Conservation (phyloP, 2,329 filamentous ascomycete genomes). For the Trichophyton rubrum region DNA sequence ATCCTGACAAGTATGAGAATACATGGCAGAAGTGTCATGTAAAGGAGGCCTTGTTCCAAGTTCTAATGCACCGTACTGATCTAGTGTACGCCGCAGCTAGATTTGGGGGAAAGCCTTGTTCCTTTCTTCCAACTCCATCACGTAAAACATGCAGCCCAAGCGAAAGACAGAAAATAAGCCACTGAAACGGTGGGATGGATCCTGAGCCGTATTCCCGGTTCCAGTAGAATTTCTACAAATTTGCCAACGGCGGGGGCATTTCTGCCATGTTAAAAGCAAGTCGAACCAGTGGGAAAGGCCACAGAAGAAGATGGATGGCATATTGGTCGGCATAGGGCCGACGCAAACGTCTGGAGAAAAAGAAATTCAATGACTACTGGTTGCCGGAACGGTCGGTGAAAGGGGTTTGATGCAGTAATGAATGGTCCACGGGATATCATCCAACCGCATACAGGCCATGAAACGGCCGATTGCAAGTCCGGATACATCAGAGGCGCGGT, state of each 20-base stretch:
- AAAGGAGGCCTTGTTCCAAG: background rate
- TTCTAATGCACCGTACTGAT: background rate
- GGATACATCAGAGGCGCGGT: background rate
- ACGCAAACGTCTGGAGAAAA: background rate
- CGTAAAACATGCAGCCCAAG: background rate
- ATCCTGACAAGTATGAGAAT: background rate
- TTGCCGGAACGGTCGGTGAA: background rate
- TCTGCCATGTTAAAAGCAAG: background rate
- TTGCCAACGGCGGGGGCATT: background rate
- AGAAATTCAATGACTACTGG: background rate
- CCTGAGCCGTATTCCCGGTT: slow-evolving; percentile 1
- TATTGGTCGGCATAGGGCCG: background rate
- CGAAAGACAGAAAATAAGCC: background rate
- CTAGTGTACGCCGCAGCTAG: background rate
- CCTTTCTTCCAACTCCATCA: background rate
- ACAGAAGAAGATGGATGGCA: background rate
- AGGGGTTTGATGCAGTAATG: background rate
- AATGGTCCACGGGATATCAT: background rate
- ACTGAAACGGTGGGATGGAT: background rate
- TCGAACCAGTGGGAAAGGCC: background rate
- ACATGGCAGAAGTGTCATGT: background rate
- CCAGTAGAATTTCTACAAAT: background rate
- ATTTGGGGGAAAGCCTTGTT: background rate
- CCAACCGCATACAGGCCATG: background rate
- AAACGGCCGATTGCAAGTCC: background rate